A percentile compares a stretch with the other conserved stretches of the same genome.
Conservation (phyloP, 2,329 filamentous ascomycete species). For the Bipolaris zeicola region DNA sequence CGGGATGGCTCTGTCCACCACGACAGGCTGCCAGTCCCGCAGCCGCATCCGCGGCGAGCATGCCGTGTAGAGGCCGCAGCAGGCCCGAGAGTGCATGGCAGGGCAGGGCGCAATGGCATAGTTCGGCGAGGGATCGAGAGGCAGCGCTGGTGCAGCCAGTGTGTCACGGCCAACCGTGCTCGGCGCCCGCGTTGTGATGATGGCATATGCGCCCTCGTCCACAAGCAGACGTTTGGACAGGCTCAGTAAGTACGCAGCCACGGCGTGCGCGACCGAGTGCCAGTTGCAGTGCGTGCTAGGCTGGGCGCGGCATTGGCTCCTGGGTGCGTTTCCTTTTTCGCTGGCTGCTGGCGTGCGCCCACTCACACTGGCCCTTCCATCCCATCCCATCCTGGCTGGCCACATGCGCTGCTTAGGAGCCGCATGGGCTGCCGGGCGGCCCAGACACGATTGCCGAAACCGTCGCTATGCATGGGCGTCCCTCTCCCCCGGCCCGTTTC, state of each 20-base stretch:
- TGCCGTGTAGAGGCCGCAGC: conserved; percentile 41
- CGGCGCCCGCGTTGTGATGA: conserved; percentile 22
- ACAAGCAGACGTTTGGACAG: conserved; percentile 11
- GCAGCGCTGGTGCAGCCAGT: conserved; percentile 27
- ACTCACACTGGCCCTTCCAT: not conserved
- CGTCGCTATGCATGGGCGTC: conserved; percentile 41
- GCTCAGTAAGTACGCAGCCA: not conserved
- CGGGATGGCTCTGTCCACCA: conserved; percentile 42
- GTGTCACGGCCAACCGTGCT: conserved; percentile 37
- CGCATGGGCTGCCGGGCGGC: conserved; percentile 32
- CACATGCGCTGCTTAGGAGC: conserved; percentile 11
- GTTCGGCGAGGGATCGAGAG: conserved; percentile 29
- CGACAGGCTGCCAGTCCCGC: conserved; percentile 51
- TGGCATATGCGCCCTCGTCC: conserved; percentile 26
- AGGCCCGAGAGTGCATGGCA: conserved; percentile 26
- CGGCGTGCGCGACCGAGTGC: not conserved
- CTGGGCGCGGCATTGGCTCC: not conserved
- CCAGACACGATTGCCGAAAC: conserved; percentile 36
- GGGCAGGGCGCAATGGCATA: conserved; percentile 26
- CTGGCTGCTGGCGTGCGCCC: conserved; percentile 5
- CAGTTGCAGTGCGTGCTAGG: not conserved
- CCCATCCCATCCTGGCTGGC: not conserved
- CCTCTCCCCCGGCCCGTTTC: conserved; percentile 26
- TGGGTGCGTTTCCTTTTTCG: not conserved
- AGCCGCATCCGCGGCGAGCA: conserved; percentile 52